Evolutionary conservation across 1,284 basidiomycete genomes (phyloP), one percentile per base, ranked within the genome.

Genomic region (Serendipita sp.): DNA sequence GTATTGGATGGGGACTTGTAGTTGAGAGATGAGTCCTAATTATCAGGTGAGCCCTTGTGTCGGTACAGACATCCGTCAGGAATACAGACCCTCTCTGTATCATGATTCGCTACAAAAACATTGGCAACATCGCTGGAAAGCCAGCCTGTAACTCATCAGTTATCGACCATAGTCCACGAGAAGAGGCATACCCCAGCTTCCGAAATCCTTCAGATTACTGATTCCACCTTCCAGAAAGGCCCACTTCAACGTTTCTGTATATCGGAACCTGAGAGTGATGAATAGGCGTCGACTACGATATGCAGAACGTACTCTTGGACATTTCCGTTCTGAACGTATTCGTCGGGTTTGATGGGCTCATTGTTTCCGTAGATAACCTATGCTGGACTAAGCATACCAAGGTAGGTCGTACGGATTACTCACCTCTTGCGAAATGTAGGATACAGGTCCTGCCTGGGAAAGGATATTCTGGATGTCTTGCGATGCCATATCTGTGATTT

Each of bases 61-160:
- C 42, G 42, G 17, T 2, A 12, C 0, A 44, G 1, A 12, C 12
- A 44, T 0, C 42, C 0, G 12, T 49, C 5, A 41, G 1, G 22
- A 44, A 12, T 8, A 64, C 78, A 60, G 65, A 83, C 83, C 49
- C 85, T 72, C 69, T 87, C 85, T 0, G 84, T 85, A 67, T 87
- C 85, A 66, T 87, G 84, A 67, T 87, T 84, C 0, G 53, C 53
- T 2, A 87, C 83, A 65, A 87, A 87, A 22, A 83, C 79, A 66
- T 87, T 87, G 0, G 84, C 84, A 44, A 71, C 68, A 0, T 71
- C 71, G 4, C 81, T 76, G 0, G 78, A 43, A 2, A 85, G 73
- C 84, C 83, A 86, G 10, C 81, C 83, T 82, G 55, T 2, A 29
- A 2, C 47, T n/a, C 26, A 32, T 41, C 38, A 41, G 26, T 35